phyloP scores from a whole-genome alignment of 1,139 yeast species.

The Hemisphaericaspora xylanilytica region DNA sequence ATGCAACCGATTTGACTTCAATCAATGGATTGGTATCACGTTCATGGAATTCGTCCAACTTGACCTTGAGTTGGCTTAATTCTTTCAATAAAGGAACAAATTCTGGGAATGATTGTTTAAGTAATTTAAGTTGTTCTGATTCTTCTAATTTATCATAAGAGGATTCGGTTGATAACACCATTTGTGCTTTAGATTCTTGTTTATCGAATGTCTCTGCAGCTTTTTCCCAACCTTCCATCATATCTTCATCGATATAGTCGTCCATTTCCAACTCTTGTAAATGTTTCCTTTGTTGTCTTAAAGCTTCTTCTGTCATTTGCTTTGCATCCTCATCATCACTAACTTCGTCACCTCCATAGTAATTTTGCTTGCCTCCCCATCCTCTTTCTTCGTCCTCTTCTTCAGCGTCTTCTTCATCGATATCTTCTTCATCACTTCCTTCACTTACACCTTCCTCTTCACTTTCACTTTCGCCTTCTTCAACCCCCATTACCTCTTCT shows the following conservation, averaged over 20 bases:
- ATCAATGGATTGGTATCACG: conserved; percentile 30
- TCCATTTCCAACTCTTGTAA: conserved; percentile 75
- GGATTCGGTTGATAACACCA: conserved; percentile 28
- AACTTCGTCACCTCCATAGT: conserved; percentile 78
- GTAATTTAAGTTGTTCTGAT: conserved; percentile 44
- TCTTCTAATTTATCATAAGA: conserved; percentile 38
- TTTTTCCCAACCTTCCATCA: conserved; percentile 67
- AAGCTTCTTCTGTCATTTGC: conserved; percentile 83
- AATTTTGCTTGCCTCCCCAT: conserved; percentile 82
- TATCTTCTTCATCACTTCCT: conserved; percentile 30
- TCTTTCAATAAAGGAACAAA: conserved; percentile 76
- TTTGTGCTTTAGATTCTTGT: conserved; percentile 18
- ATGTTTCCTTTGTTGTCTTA: conserved; percentile 83
- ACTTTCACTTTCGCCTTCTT: conserved; percentile 23
- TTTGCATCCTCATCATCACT: conserved; percentile 75
- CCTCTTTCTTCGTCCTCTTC: conserved; percentile 54
- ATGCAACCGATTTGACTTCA: conserved; percentile 60
- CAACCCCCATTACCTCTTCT: conserved; percentile 28
- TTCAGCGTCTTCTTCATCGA: conserved; percentile 42
- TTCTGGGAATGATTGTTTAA: conserved; percentile 75
- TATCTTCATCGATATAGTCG: conserved; percentile 82
- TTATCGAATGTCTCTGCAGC: conserved; percentile 33
- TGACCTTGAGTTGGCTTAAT: conserved; percentile 45
- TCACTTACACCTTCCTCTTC: conserved; percentile 33
- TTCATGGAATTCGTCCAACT: conserved; percentile 32